phyloP scores from a whole-genome alignment of 2,329 filamentous ascomycete species.

The Pleoardoris graminearum region DNA sequence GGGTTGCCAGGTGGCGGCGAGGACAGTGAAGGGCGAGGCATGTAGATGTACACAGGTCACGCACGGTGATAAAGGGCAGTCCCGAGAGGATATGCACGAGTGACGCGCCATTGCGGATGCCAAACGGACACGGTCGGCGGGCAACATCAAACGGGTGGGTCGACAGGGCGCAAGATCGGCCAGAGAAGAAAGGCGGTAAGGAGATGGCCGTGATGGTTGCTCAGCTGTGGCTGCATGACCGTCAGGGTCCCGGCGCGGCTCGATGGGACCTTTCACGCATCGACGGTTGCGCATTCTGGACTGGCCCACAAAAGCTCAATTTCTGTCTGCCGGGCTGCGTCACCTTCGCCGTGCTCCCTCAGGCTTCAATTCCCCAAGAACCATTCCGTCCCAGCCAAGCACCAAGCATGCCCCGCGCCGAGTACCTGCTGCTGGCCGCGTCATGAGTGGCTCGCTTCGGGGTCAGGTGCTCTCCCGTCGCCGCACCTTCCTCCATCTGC shows the following conservation, averaged over 20 bases:
- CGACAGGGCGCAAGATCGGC: conserved; percentile 4
- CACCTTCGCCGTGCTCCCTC: background rate
- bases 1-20: background rate
- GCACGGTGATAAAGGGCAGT: conserved; percentile 2
- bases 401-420: background rate
- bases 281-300: background rate
- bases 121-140: background rate
- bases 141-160: conserved; percentile 10
- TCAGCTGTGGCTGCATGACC: background rate
- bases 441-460: conserved; percentile 6
- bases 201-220: too few species aligned
- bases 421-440: background rate
- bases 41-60: background rate
- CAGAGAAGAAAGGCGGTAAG: conserved; percentile 14
- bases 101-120: background rate
- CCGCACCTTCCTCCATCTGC: background rate
- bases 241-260: background rate
- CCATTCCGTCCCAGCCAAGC: background rate
- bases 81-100: background rate
- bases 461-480: background rate
- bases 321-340: conserved; percentile 4
- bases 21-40: background rate
- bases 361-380: background rate
- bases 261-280: background rate
- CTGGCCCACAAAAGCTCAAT: background rate